Base-by-base conservation (phyloP, 371 early-diverging fungal genomes). In the Mortierella sp. region DNA sequence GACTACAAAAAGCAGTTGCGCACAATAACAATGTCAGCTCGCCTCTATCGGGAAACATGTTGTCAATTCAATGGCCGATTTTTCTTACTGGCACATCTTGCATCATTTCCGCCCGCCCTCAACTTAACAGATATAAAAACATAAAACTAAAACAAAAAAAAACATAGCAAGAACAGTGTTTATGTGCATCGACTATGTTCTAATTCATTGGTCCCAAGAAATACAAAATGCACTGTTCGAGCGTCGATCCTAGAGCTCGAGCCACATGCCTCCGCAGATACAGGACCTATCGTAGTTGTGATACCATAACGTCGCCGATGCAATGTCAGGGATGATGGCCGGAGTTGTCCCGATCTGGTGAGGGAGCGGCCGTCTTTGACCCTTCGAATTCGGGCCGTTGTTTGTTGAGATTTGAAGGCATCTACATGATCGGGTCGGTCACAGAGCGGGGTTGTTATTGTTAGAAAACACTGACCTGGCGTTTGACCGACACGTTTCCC, bases 251-350 rank as follows among this genome's bases (percentile, higher is more conserved):
- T 56, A 75, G 17, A 75, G 60, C 26, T 75, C 75, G 42, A 75
- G 47, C 75, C 75, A 75, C 69, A 57, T 48, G 46, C 42, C 56
- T 19, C 55, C 60, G 23, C 51, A 60, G 34, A 50, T 60, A 43
- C 75, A 75, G 0, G 75, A 68, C n/a, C 75, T 56, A 50, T 75
- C 75, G 43, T 68, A 75, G 59, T 75, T 69, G 28, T 75, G 75
- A 52, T 75, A 64, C 75, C 75, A 75, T 6, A 68, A 57, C 19
- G 75, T 75, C 8, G 68, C 46, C 6, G 64, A 57, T 14, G 75
- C 64, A 46, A 75, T 68, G 34, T 75, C 75, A 7, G 67, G 68
- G 26, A 72, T 61, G 44, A 49, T 41, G 21, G 4, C 47, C 15
- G 66, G 61, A 30, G 47, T 39, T n/a, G 32, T 24, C n/a, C 56